phyloP scores from a whole-genome alignment of 192 early-diverging fungal genomes.

The Geranomyces variabilis region DNA sequence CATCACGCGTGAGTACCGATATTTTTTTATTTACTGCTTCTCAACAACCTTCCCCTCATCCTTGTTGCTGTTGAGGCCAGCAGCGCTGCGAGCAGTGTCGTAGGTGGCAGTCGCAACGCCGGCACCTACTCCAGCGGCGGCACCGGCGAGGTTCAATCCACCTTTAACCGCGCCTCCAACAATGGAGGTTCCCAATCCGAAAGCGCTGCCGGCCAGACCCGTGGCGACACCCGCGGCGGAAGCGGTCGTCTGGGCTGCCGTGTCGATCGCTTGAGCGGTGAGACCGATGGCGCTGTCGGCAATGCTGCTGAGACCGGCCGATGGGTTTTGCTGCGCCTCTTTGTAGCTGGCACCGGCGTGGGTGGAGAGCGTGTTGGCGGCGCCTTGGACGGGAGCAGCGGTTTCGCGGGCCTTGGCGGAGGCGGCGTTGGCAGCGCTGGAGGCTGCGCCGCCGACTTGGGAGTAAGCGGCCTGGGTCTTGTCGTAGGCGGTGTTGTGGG shows the following conservation, averaged over 20 bases:
- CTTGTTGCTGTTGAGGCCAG: not conserved
- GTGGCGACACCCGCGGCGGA: constrained; percentile 12
- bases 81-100: constrained; percentile 13
- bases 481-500: not conserved
- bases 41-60: not conserved
- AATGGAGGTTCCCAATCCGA: not conserved
- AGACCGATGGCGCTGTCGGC: constrained; percentile 21
- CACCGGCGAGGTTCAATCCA: constrained; percentile 8
- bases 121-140: constrained; percentile 13
- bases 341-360: not conserved
- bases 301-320: constrained; percentile 11
- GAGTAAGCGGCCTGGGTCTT: not conserved
- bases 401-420: not conserved
- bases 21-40: not conserved
- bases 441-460: not conserved
- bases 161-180: constrained; percentile 10
- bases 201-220: constrained; percentile 17
- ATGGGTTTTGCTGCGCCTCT: not conserved
- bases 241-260: not conserved
- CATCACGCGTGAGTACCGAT: no score
- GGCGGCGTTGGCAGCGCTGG: not conserved
- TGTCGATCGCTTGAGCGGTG: constrained; percentile 18
- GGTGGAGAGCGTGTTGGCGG: not conserved
- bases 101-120: constrained; percentile 18
- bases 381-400: constrained; percentile 12